These are phyloP conservation scores for Harringtonia lauricola DNA, from an alignment of 2,329 filamentous ascomycete species.

Conservation along the genomic window DNA sequence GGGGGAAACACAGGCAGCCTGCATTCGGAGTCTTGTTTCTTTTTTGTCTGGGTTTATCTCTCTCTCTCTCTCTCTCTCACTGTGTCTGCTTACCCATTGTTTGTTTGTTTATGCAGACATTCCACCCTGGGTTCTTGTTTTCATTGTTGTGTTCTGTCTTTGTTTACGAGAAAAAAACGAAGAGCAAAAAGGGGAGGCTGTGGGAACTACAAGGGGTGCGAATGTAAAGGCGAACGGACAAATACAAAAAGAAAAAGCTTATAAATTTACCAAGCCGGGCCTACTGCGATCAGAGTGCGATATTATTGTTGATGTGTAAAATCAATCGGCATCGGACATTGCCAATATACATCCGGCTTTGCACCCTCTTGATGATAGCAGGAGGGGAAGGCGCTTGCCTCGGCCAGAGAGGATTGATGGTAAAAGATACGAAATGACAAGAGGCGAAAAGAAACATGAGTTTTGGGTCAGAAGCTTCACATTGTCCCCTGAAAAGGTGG, in stretches of 20 bases:
- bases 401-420: no score
- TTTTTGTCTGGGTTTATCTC: conserved; percentile 4
- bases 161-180: neutral
- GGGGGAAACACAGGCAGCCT: conserved; percentile 19
- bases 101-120: conserved; percentile 22
- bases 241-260: neutral
- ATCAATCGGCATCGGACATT: no score
- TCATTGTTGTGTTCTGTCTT: neutral
- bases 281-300: no score
- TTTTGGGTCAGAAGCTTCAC: conserved; percentile 52
- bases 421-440: neutral
- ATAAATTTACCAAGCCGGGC: neutral
- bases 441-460: conserved; percentile 12
- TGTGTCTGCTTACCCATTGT: conserved; percentile 9
- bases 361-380: no score
- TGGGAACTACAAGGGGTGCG: neutral
- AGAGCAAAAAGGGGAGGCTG: neutral
- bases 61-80: neutral
- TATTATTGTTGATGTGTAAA: no score
- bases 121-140: neutral
- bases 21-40: conserved; percentile 49
- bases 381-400: no score
- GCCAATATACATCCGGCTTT: no score
- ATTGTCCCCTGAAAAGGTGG: conserved; percentile 52
- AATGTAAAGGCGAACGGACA: neutral